Evolutionary conservation across 768 basidiomycete species (phyloP), one percentile per base, ranked within the genome.

Genomic region (Pulveroboletus ravenelii): DNA sequence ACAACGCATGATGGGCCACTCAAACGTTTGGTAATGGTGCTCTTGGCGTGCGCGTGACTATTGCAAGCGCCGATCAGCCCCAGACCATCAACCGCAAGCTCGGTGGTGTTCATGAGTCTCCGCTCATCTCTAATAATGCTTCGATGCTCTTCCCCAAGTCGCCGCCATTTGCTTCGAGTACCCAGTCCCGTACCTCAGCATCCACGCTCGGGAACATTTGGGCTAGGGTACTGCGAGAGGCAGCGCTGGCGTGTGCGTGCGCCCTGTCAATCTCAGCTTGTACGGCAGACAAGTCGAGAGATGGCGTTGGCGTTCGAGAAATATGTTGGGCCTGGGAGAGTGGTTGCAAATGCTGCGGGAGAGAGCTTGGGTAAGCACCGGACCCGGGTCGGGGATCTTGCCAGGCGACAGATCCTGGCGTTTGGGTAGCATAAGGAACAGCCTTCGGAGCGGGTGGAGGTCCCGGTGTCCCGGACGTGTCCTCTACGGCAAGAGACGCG

Each of bases 131-230:
- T 62, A 93, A 70, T 53, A 93, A 64, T 43, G 76, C 81, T 62
- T 95, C 93, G 59, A 95, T 93, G 63, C 90, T 93, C 76, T 80
- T 81, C 37, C 92, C 93, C 50, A 96, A 63, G 71, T 96, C 92
- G 17, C 90, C 89, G 8, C 80, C 81, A 59, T 92, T 92, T 40
- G 89, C 91, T 64, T 95, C 93, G 51, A 95, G 70, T 32, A 97
- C 91, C 80, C 81, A 86, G 52, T 93, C 89, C 37, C 92, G 78
- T 30, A 96, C 81, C 67, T 94, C 94, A 41, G 66, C 66, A 62
- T 97, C 94, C 56, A 88, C 74, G 10, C 66, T 67, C 2, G 93
- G 93, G 77, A 97, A 97, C 54, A 95, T 95, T 70, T 94, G 91
- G 49, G 78, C 69, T 54, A 97, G 70, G 29, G 93, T 95, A 58